A percentile compares a stretch with the other conserved stretches of the same genome.
Conservation (phyloP, 2,329 filamentous ascomycete genomes). For the Alternaria sp. region DNA sequence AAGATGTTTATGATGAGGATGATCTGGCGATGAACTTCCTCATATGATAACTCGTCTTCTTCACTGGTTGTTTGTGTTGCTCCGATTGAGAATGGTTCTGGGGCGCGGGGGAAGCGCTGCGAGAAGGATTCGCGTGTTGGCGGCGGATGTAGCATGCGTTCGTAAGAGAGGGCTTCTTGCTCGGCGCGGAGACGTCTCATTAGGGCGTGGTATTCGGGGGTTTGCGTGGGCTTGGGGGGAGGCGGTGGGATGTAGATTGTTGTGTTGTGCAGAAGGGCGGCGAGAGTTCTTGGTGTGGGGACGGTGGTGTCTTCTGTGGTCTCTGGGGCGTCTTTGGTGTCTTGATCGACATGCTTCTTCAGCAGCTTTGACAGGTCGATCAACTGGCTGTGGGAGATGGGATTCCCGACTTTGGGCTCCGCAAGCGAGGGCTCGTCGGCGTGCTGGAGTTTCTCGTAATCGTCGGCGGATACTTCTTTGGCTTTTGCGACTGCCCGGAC, state of each 20-base stretch:
- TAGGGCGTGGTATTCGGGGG: slow-evolving; percentile 80
- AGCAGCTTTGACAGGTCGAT: slow-evolving; percentile 66
- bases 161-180: slow-evolving; percentile 82
- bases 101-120: slow-evolving; percentile 62
- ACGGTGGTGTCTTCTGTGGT: neutral
- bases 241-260: slow-evolving; percentile 80
- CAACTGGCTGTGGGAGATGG: slow-evolving; percentile 75
- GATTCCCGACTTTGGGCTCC: slow-evolving; percentile 64
- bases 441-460: slow-evolving; percentile 29
- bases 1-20: slow-evolving; percentile 89
- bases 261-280: slow-evolving; percentile 74
- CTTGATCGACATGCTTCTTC: slow-evolving; percentile 36
- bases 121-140: slow-evolving; percentile 64
- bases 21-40: slow-evolving; percentile 80
- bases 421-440: slow-evolving; percentile 58
- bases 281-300: slow-evolving; percentile 58
- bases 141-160: slow-evolving; percentile 74
- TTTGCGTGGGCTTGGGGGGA: slow-evolving; percentile 70
- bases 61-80: slow-evolving; percentile 49
- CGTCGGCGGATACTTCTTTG: slow-evolving; percentile 22
- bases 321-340: neutral
- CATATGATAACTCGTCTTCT: slow-evolving; percentile 70
- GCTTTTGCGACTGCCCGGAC: slow-evolving; percentile 64
- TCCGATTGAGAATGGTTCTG: slow-evolving; percentile 57
- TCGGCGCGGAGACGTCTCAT: slow-evolving; percentile 85